Conservation (phyloP, 495 filamentous ascomycete species). For the Corynascus novoguineensis region DNA sequence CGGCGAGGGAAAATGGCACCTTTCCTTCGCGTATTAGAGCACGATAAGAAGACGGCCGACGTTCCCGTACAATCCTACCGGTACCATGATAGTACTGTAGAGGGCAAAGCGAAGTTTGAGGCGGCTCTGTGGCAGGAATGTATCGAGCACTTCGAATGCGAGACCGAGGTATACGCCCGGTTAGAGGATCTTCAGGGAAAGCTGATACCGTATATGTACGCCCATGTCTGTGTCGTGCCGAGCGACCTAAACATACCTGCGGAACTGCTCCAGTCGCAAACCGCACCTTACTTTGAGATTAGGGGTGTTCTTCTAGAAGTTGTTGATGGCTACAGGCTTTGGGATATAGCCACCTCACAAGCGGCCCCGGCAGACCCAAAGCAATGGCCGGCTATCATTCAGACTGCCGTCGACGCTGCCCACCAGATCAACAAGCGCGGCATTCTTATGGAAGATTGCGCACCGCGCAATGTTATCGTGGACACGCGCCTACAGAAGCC, state of each 20-base stretch:
- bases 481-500: neutral
- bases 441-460: conserved; percentile 1
- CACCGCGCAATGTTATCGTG: conserved; percentile 5
- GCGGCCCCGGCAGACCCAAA: neutral
- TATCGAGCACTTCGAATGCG: neutral
- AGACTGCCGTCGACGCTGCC: neutral
- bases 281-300: neutral
- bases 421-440: neutral
- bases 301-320: neutral
- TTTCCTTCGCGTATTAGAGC: neutral
- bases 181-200: neutral
- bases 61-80: neutral
- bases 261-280: neutral
- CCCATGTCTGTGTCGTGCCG: conserved; percentile 1
- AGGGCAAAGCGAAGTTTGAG: neutral
- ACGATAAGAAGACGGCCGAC: neutral
- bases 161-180: conserved; percentile 1
- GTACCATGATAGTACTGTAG: neutral
- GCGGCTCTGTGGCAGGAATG: conserved; percentile 1
- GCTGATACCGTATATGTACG: neutral
- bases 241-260: neutral
- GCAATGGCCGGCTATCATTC: neutral
- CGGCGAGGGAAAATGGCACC: neutral
- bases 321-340: neutral
- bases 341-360: neutral